Evolutionary conservation across 2,329 filamentous ascomycete species (phyloP), one percentile per base, ranked within the genome.

Genomic region (Cladosporium sp.): DNA sequence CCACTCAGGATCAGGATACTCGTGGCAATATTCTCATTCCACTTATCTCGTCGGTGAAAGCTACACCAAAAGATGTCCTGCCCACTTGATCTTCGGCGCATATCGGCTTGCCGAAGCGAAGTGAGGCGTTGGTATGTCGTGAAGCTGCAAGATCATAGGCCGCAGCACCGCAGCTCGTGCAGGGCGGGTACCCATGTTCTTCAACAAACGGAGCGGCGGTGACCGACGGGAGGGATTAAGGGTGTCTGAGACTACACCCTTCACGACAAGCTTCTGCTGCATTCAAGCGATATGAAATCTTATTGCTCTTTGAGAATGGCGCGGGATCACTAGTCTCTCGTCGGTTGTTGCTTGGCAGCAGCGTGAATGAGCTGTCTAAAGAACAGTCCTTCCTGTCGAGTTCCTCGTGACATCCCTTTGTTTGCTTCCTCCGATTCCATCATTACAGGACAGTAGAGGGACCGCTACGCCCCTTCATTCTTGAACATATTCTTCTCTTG

Each of bases 231-330:
- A 20, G 13, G 20, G 22, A n/a, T 29, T 22, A n/a, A 34, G 42
- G 30, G 18, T 47, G n/a, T 38, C 19, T 9, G 40, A 42, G 40
- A 24, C 20, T 24, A 29, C 22, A 27, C 40, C 24, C 43, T 22
- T 20, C 19, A 22, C 22, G 32, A 15, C 19, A 47, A 39, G 43
- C 20, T 13, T 47, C 12, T 18, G 34, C 43, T 47, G 43, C 34
- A 47, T 22, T 47, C 32, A 47, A 47, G 43, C 43, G 43, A 47
- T 47, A 47, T 47, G 43, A 47, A 47, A 47, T 34, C 43, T 39
- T 38, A 47, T 19, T 20, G 43, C 34, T 36, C 7, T 17, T 45
- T 36, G 30, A 19, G 29, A 37, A 37, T 29, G 32, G 24, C 7
- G 7, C 34, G 43, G 30, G 22, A 22, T 47, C 8, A 20, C 13